Conservation (phyloP, 1,284 basidiomycete genomes). For the Ustilago trichophora region DNA sequence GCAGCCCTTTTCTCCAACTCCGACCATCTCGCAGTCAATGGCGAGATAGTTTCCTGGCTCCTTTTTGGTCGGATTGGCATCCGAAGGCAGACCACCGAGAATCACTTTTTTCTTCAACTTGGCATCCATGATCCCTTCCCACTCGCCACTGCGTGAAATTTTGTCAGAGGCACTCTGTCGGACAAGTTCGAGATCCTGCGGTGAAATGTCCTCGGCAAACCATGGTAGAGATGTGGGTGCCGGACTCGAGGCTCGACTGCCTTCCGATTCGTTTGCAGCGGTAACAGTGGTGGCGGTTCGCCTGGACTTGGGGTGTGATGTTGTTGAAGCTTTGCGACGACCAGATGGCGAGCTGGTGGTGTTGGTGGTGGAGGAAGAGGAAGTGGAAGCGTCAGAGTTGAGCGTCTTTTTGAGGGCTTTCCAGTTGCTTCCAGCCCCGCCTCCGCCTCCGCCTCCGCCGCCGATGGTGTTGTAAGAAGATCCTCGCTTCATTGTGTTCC, state of each 20-base stretch:
- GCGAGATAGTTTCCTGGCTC: constrained; percentile 79
- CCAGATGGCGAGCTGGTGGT: not conserved
- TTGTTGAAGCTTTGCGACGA: not conserved
- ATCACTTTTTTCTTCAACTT: constrained; percentile 51
- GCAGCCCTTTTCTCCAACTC: constrained; percentile 81
- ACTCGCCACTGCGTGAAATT: constrained; percentile 37
- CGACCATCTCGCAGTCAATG: constrained; percentile 98
- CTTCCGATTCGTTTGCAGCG: not conserved
- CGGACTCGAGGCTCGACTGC: constrained; percentile 18
- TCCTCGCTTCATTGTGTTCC: constrained; percentile 32
- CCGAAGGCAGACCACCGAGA: constrained; percentile 40
- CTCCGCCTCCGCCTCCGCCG: no score
- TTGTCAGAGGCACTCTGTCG: constrained; percentile 31
- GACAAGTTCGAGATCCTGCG: constrained; percentile 58
- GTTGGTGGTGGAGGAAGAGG: constrained; percentile 2
- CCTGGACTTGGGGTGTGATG: constrained; percentile 8
- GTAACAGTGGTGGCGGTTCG: not conserved
- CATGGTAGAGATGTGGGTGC: constrained; percentile 44
- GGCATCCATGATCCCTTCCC: constrained; percentile 52
- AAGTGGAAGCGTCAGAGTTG: constrained; percentile 14
- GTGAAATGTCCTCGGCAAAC: constrained; percentile 62
- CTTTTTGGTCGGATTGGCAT: constrained; percentile 38
- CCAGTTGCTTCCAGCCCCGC: constrained; percentile 59
- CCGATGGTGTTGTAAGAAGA: no score
- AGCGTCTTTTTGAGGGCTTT: constrained; percentile 54